Conservation (phyloP, 2,329 filamentous ascomycete species). For the Trichophyton mentagrophytes region DNA sequence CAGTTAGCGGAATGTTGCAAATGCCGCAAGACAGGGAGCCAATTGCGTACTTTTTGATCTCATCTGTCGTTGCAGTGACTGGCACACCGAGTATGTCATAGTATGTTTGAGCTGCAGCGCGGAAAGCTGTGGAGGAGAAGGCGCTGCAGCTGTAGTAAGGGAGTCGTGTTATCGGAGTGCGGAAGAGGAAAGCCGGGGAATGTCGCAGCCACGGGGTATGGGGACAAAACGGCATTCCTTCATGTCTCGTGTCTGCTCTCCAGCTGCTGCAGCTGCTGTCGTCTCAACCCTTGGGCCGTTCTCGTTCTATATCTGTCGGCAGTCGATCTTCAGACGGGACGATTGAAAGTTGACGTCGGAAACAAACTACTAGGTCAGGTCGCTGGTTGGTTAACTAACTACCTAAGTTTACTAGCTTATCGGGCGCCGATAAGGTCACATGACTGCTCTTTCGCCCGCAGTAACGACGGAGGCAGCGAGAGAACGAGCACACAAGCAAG, state of each 20-base stretch:
- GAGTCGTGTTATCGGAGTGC: slow-evolving; percentile 9
- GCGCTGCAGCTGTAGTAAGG: slow-evolving; percentile 6
- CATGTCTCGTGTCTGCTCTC: slow-evolving; percentile 11
- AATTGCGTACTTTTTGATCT: slow-evolving; percentile 64
- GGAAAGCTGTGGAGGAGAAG: slow-evolving; percentile 37
- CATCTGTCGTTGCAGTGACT: slow-evolving; percentile 52
- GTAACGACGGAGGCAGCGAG: too few species aligned
- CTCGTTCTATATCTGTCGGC: not conserved
- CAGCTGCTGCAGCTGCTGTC: not conserved
- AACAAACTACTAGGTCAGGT: not conserved
- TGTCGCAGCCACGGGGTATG: slow-evolving; percentile 15
- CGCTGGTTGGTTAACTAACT: too few species aligned
- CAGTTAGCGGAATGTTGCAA: slow-evolving; percentile 1
- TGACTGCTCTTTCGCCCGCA: not conserved
- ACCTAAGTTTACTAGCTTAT: not conserved
- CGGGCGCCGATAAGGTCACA: not conserved
- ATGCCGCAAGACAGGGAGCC: not conserved
- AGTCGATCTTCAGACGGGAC: too few species aligned
- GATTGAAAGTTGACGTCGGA: not conserved
- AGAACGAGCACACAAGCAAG: not conserved
- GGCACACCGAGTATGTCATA: slow-evolving; percentile 72
- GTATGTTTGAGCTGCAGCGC: slow-evolving; percentile 43
- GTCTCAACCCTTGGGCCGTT: too few species aligned
- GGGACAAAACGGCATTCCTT: slow-evolving; percentile 47
- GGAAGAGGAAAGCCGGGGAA: slow-evolving; percentile 5